phyloP scores from a whole-genome alignment of 129 eudicot species.

The Flaveria robusta region DNA sequence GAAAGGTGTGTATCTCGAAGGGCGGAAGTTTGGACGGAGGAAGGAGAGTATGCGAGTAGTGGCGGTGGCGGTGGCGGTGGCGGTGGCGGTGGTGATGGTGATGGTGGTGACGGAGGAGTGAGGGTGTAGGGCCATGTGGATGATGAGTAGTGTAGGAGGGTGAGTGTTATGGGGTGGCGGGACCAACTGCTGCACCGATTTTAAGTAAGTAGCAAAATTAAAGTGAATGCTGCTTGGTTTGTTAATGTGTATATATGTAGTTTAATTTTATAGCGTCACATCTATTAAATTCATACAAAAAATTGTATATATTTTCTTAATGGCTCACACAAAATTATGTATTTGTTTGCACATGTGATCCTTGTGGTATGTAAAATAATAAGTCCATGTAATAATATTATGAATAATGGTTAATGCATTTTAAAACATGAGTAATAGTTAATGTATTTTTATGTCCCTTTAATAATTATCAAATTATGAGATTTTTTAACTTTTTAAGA shows the following conservation, averaged over 20 bases:
- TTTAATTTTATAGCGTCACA: neutral
- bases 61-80: neutral
- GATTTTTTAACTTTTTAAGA: too few relatives aligned
- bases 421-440: too few relatives aligned
- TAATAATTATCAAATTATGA: too few relatives aligned
- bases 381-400: too few relatives aligned
- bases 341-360: too few relatives aligned
- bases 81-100: conserved; percentile 4
- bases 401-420: too few relatives aligned
- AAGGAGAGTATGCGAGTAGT: conserved; percentile 14
- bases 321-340: too few relatives aligned
- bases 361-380: too few relatives aligned
- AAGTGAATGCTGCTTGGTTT: neutral
- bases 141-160: neutral
- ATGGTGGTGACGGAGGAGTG: conserved; percentile 19
- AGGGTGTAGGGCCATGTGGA: conserved; percentile 25
- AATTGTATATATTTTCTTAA: too few relatives aligned
- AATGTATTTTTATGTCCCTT: too few relatives aligned
- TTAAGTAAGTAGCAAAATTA: neutral
- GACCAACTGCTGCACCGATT: conserved; percentile 13
- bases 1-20: conserved; percentile 5
- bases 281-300: neutral
- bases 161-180: neutral
- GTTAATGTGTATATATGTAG: neutral
- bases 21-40: conserved; percentile 6